phyloP scores from a whole-genome alignment of 495 filamentous ascomycete species.

The Pyrenopolyporus hunteri region DNA sequence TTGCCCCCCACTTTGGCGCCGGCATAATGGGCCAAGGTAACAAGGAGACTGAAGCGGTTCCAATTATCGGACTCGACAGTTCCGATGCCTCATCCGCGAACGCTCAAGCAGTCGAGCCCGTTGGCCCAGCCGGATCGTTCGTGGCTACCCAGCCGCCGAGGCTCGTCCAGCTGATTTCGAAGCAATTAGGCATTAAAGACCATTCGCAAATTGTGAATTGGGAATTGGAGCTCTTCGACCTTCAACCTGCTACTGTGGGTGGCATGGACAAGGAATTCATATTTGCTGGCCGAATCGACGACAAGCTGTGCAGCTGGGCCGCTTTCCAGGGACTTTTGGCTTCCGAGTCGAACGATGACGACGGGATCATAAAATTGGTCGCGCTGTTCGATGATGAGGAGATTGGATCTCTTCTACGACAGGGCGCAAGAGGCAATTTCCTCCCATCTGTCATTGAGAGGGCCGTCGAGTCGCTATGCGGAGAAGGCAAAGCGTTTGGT shows the following conservation, averaged over 20 bases:
- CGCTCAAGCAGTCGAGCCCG: constrained; percentile 43
- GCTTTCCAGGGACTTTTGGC: constrained; percentile 86
- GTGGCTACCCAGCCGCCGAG: constrained; percentile 79
- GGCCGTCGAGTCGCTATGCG: constrained; percentile 70
- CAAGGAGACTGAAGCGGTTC: constrained; percentile 90
- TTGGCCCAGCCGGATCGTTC: constrained; percentile 66
- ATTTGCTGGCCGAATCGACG: constrained; percentile 92
- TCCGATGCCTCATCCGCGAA: constrained; percentile 56
- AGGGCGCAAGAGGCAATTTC: constrained; percentile 90
- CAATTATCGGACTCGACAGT: constrained; percentile 88
- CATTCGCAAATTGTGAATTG: constrained; percentile 82
- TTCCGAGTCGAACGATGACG: constrained; percentile 54
- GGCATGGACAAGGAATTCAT: constrained; percentile 94
- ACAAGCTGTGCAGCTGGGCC: constrained; percentile 94
- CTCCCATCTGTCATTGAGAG: constrained; percentile 79
- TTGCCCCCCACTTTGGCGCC: constrained; percentile 92
- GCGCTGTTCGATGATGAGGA: constrained; percentile 96
- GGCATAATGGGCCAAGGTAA: constrained; percentile 80
- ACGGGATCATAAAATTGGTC: constrained; percentile 77
- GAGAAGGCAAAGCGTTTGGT: constrained; percentile 51
- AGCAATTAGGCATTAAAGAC: constrained; percentile 72
- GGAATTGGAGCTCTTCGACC: constrained; percentile 97
- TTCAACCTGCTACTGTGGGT: constrained; percentile 80
- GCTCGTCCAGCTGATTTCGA: constrained; percentile 81
- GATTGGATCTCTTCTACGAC: constrained; percentile 86